Evolutionary conservation across 148 eudicot genomes (phyloP), one percentile per base, ranked within the genome.

Genomic region (Camellia japonica): DNA sequence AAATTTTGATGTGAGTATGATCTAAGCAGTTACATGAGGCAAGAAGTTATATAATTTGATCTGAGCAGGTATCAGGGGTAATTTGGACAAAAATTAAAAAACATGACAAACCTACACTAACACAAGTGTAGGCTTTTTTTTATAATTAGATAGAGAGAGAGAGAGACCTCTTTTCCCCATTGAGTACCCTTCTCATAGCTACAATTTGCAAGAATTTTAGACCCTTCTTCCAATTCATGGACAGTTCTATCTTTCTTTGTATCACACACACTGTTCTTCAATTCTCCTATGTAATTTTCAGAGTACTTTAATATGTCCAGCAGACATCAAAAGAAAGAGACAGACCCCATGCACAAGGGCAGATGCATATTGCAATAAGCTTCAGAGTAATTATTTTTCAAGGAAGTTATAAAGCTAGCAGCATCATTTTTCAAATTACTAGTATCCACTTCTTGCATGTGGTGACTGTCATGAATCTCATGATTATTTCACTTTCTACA

Each of bases 161-260:
- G 23, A 23, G 59, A 63, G 16, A 86, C 89, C 89, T 88, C 81
- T 75, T 86, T 86, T 75, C 91, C 91, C 91, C 91, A 88, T 70
- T 80, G 75, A 55, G 86, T 82, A 52, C 82, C 83, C 42, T 71
- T 71, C 77, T 88, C 91, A 70, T 82, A 86, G 81, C 84, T 84
- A 82, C 91, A 88, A 81, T 66, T 74, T 54, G 91, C 86, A 64
- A 84, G 81, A 79, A 59, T 49, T 78, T 86, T 84, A 12, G 85
- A 71, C n/a, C 73, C 78, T 68, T 82, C 81, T 79, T 88, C 89
- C 83, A 88, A 68, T 47, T 80, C 81, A 65, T 80, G 76, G 41
- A 82, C 75, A 30, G 76, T 82, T 80, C 60, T 47, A 2, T 73
- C 59, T 19, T 49, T 46, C 8, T 1, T 63, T 43, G 44, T 74